These are phyloP conservation scores for Boletus sp. DNA, from an alignment of 1,284 basidiomycete genomes.

Conservation along the genomic window DNA sequence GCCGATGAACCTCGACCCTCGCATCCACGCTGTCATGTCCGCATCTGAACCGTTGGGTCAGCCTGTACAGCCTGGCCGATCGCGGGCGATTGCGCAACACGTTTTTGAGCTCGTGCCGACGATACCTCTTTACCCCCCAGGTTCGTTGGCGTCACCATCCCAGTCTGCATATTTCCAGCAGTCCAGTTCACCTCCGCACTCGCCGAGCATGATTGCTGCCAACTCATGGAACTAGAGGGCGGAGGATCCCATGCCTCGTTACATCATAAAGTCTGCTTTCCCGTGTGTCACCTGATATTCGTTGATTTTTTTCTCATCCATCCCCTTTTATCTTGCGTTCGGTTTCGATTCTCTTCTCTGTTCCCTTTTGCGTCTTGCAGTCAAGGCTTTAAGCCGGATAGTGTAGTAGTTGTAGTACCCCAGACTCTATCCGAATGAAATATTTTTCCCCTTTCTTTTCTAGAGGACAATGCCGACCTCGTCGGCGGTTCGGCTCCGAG, in stretches of 20 bases:
- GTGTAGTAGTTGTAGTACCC: constrained; percentile 1
- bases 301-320: background rate
- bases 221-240: constrained; percentile 25
- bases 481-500: too few species aligned
- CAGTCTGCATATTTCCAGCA: constrained; percentile 59
- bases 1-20: constrained; percentile 62
- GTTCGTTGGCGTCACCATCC: constrained; percentile 59
- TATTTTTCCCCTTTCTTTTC: background rate
- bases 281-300: background rate
- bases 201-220: constrained; percentile 38
- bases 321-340: background rate
- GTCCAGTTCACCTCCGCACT: constrained; percentile 58
- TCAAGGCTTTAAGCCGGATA: background rate
- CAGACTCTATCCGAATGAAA: constrained; percentile 15
- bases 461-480: too few species aligned
- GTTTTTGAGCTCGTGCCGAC: constrained; percentile 82
- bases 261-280: background rate
- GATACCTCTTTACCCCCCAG: constrained; percentile 62
- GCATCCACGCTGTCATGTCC: constrained; percentile 74
- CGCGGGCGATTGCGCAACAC: constrained; percentile 58
- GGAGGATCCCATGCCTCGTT: background rate
- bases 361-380: background rate
- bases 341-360: background rate
- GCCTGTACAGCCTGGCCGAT: constrained; percentile 35
- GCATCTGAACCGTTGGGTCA: constrained; percentile 42